These are phyloP conservation scores for Suillus ampliporus DNA, from an alignment of 768 basidiomycete genomes.

Conservation along the genomic window DNA sequence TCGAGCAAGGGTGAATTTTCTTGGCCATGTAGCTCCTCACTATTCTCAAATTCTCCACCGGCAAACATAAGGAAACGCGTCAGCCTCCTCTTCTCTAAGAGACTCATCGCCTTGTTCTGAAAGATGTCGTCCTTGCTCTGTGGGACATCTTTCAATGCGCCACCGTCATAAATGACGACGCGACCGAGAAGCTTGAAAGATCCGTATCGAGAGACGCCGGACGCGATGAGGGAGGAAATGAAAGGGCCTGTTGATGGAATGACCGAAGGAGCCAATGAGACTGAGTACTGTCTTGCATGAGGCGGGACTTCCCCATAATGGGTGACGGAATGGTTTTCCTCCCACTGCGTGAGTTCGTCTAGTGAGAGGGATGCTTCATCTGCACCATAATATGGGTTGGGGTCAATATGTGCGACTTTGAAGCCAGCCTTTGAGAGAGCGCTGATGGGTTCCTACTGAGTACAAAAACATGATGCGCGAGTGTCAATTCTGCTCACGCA, in stretches of 20 bases:
- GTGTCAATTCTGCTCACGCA: slow-evolving; percentile 65
- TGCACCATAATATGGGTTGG: slow-evolving; percentile 84
- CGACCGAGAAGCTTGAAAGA: slow-evolving; percentile 84
- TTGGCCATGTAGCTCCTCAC: slow-evolving; percentile 61
- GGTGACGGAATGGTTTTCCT: slow-evolving; percentile 37
- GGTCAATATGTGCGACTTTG: slow-evolving; percentile 87
- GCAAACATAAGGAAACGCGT: slow-evolving; percentile 93
- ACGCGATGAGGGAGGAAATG: slow-evolving; percentile 78
- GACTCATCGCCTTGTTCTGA: slow-evolving; percentile 74
- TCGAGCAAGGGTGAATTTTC: slow-evolving; percentile 60
- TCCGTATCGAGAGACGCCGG: slow-evolving; percentile 91
- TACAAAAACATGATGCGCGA: slow-evolving; percentile 10
- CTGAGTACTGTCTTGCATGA: slow-evolving; percentile 77
- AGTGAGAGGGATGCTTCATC: slow-evolving; percentile 82
- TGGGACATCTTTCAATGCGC: slow-evolving; percentile 68
- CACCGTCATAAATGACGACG: slow-evolving; percentile 62
- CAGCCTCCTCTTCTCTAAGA: slow-evolving; percentile 86
- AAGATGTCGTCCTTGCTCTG: slow-evolving; percentile 93
- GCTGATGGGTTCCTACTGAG: slow-evolving; percentile 45
- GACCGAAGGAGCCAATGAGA: slow-evolving; percentile 84
- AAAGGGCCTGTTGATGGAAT: slow-evolving; percentile 81
- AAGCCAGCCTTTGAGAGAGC: slow-evolving; percentile 89
- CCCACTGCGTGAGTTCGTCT: slow-evolving; percentile 79
- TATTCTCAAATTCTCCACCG: slow-evolving; percentile 72
- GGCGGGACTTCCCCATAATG: slow-evolving; percentile 50